Evolutionary conservation across 805 yeast species (phyloP), one percentile per base, ranked within the genome.

Genomic region (Saccharomycopsis schoenii): DNA sequence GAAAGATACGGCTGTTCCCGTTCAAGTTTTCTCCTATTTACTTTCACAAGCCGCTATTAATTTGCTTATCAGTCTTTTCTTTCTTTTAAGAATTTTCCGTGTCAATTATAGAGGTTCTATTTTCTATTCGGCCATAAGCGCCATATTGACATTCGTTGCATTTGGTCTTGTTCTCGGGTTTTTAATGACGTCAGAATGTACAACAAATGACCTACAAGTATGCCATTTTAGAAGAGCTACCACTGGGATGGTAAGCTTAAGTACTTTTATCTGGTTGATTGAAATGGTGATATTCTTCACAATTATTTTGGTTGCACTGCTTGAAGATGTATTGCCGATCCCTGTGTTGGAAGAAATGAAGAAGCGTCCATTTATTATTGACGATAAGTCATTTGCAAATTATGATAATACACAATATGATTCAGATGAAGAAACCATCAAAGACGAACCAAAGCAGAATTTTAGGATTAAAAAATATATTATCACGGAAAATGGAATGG

Each of bases 221-320:
- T 64, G 66, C 50, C 61, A 58, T 21, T 25, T 62, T 6, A 42
- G 66, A 39, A 50, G 58, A 54, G 66, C 61, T 24, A 63, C 60
- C 9, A 62, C 62, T 6, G 64, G 63, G 4, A 29, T 64, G 25
- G 65, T 64, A 14, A 58, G 60, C 42, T 47, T 64, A 19, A 62
- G 64, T 52, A 56, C 65, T 24, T 64, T 64, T 51, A 17, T 62
- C 15, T 64, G 66, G 64, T 56, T 64, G 15, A 62, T 60, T n/a
- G 66, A 62, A 47, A 21, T 61, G 21, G 63, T 64, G 2, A 58
- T 62, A 9, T 62, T 60, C 12, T 17, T 60, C 10, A 64, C 66
- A 12, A 64, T 64, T 42, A 37, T 62, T 36, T 64, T 62, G 43
- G 61, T 64, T 9, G 55, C 66, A 17, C 25, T 42, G 37, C 47